These are phyloP conservation scores for Alternaria incomplexa DNA, from an alignment of 2,329 filamentous ascomycete genomes.

Conservation along the genomic window DNA sequence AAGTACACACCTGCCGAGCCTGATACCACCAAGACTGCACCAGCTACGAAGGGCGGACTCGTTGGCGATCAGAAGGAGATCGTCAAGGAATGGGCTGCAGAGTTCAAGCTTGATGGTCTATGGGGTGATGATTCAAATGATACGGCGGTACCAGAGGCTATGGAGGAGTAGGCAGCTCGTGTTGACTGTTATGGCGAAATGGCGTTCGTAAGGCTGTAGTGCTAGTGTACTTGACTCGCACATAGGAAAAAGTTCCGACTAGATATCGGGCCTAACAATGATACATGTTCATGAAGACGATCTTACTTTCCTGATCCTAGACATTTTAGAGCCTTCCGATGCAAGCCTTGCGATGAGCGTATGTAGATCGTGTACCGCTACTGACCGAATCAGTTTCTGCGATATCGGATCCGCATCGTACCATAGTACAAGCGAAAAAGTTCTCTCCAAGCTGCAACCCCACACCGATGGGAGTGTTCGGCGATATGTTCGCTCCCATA, in stretches of 20 bases:
- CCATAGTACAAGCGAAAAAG: slow-evolving; percentile 1
- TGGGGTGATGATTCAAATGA: slow-evolving; percentile 71
- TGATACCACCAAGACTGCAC: slow-evolving; percentile 48
- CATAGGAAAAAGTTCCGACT: slow-evolving; percentile 4
- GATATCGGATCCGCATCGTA: slow-evolving; percentile 36
- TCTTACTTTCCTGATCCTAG: not conserved
- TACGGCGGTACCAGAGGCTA: slow-evolving; percentile 44
- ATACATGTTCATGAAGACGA: not conserved
- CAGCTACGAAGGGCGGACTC: slow-evolving; percentile 37
- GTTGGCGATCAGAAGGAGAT: slow-evolving; percentile 77
- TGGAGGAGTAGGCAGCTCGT: slow-evolving; percentile 37
- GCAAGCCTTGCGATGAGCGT: slow-evolving; percentile 8
- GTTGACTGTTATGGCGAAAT: slow-evolving; percentile 9
- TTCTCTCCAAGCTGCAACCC: slow-evolving; percentile 5
- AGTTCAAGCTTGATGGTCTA: slow-evolving; percentile 92
- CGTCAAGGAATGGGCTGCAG: slow-evolving; percentile 89
- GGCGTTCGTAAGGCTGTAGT: slow-evolving; percentile 12
- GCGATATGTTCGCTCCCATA: slow-evolving; percentile 12
- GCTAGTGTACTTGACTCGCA: slow-evolving; percentile 3
- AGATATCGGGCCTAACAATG: slow-evolving; percentile 24
- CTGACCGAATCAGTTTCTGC: slow-evolving; percentile 25
- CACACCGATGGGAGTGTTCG: slow-evolving; percentile 10
- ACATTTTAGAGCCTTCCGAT: slow-evolving; percentile 3
- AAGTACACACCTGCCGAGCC: slow-evolving; percentile 63
- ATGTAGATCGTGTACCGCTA: slow-evolving; percentile 17